Evolutionary conservation across 441 rosid species (phyloP).

Genomic region (Erodium moschatum): DNA sequence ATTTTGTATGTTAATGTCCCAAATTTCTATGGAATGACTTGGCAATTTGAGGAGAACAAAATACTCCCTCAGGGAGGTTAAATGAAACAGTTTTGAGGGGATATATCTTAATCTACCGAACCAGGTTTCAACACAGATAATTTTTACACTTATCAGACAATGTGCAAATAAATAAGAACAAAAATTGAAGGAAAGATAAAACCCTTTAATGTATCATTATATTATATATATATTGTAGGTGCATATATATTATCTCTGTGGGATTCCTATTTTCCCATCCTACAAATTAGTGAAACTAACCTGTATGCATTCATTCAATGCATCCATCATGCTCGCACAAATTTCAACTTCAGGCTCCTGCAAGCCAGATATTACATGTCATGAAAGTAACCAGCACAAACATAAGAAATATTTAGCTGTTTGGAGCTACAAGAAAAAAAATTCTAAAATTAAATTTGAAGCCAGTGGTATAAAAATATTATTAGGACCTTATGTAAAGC

Average conservation of each 20-base stretch:
- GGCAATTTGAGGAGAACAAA: neutral
- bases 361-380: constrained; percentile 10
- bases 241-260: neutral
- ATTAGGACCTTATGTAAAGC: constrained; percentile 81
- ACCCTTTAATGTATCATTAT: neutral
- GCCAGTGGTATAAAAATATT: neutral
- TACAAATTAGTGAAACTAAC: constrained; percentile 27
- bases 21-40: neutral
- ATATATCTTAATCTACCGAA: too few species aligned
- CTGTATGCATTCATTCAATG: constrained; percentile 94
- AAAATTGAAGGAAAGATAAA: neutral
- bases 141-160: too few species aligned
- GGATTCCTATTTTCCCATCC: neutral
- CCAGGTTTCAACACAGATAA: too few species aligned
- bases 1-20: neutral
- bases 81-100: neutral
- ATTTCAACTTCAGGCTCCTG: constrained; percentile 99
- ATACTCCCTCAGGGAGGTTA: neutral
- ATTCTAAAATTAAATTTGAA: neutral
- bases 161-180: neutral
- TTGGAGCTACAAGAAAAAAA: neutral
- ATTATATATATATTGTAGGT: neutral
- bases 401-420: neutral
- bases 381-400: neutral
- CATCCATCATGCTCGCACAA: constrained; percentile 91